Evolutionary conservation across 176 grass and related monocot species (phyloP).

Genomic region (Olyra latifolia): DNA sequence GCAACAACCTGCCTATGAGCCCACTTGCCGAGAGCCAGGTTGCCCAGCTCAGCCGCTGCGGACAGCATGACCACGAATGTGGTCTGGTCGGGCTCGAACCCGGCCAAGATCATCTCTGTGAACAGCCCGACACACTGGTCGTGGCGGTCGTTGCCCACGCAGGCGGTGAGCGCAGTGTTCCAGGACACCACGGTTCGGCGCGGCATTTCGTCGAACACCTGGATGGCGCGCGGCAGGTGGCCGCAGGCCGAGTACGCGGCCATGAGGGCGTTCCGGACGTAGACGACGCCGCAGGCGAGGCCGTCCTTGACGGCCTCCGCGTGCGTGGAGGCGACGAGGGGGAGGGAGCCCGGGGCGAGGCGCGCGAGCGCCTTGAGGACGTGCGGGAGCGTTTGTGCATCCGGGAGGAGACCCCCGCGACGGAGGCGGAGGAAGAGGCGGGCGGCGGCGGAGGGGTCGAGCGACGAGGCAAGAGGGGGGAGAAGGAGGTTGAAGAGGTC

Average conservation of each 20-base stretch:
- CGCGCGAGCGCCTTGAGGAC: slow-evolving; percentile 57
- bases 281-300: slow-evolving; percentile 33
- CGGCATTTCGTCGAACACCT: slow-evolving; percentile 64
- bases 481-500: slow-evolving; percentile 48
- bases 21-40: slow-evolving; percentile 50
- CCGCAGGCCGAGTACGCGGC: slow-evolving; percentile 26
- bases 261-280: slow-evolving; percentile 58
- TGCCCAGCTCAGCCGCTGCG: slow-evolving; percentile 31
- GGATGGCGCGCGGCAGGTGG: not conserved
- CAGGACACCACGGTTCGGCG: slow-evolving; percentile 53
- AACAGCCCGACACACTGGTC: slow-evolving; percentile 26
- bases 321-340: slow-evolving; percentile 35
- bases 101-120: slow-evolving; percentile 30
- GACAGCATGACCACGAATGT: slow-evolving; percentile 60
- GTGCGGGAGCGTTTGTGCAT: slow-evolving; percentile 61
- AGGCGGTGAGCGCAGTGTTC: slow-evolving; percentile 47
- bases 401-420: slow-evolving; percentile 26
- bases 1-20: slow-evolving; percentile 46
- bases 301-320: slow-evolving; percentile 50
- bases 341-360: slow-evolving; percentile 29
- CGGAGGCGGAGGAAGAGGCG: slow-evolving; percentile 39
- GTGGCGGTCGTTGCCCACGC: slow-evolving; percentile 4
- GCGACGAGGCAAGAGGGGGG: slow-evolving; percentile 27
- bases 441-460: not conserved
- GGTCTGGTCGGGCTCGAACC: slow-evolving; percentile 44